Evolutionary conservation across 2,329 filamentous ascomycete genomes (phyloP).

Genomic region (Colletotrichum spaethianum): DNA sequence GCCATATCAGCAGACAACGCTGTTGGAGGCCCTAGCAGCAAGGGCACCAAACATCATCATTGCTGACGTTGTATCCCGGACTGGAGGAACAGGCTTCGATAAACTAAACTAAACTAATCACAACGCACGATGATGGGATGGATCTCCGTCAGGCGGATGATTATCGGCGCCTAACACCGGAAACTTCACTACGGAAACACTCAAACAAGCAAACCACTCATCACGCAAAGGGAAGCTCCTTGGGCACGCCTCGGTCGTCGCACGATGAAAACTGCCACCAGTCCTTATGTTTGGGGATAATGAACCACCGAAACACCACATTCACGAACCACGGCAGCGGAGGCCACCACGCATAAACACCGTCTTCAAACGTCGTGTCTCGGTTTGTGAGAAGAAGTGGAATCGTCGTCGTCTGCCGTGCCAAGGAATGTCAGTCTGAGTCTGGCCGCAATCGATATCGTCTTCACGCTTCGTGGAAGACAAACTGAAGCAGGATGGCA

Average conservation of each 20-base stretch:
- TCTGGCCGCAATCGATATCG: not conserved
- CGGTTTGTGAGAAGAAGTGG: constrained; percentile 45
- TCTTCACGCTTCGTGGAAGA: not conserved
- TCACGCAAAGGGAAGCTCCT: constrained; percentile 54
- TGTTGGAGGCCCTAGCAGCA: not conserved
- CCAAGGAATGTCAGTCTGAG: not conserved
- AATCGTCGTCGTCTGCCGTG: constrained; percentile 30
- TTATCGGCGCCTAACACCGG: not conserved
- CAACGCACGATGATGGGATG: not conserved
- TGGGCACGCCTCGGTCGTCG: constrained; percentile 47
- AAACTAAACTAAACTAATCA: not conserved
- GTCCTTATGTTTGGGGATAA: constrained; percentile 51
- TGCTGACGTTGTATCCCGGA: not conserved
- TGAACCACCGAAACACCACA: constrained; percentile 52
- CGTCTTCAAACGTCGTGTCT: constrained; percentile 46
- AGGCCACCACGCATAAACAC: constrained; percentile 45
- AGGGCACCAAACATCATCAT: not conserved
- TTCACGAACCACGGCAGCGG: constrained; percentile 46
- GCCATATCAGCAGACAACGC: not conserved
- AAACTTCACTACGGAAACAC: not conserved
- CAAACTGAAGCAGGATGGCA: not conserved
- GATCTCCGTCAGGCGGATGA: not conserved
- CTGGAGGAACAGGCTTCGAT: not conserved
- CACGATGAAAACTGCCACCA: constrained; percentile 55
- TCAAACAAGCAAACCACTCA: not conserved